Base-by-base conservation (phyloP, 345 rosid species). In the Limnanthes douglasii region DNA sequence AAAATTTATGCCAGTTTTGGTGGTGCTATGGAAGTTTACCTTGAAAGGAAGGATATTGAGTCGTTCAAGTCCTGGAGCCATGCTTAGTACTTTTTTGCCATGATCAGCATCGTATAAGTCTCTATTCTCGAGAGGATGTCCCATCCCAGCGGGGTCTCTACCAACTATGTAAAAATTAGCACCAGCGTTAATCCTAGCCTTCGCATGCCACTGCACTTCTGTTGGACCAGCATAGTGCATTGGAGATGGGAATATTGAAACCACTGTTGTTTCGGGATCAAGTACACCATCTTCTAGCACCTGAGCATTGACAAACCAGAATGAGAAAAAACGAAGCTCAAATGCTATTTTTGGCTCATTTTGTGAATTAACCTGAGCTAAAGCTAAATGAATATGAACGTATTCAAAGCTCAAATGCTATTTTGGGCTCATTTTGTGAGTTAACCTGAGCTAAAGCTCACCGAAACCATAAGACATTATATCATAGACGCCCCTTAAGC, bases 191-290 rank as follows among this genome's bases (percentile, higher is more conserved):
- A 88, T 83, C 54, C 97, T 72, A 43, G 95, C 93, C 48, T 88
- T 88, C 5, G 97, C 97, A 6, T 88, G 97, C 97, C 97, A 88
- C 60, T 88, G 97, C 65, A 88, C 97, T 67, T 88, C 97, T 0
- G 97, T 88, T 0, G 97, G 97, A 6, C 97, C 97, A 16, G 93
- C 95, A 35, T 88, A 88, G 49, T 54, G 97, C 97, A 88, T 88
- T 3, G 97, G 97, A 37, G 95, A 88, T 34, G 97, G 97, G 46
- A 88, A 88, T 57, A 88, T 83, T 3, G 97, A 88, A 10, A 88
- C 93, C 18, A 88, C 93, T 2, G 97, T 88, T 1, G 95, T 88
- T 56, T 79, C 95, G 2, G 97, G 97, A 74, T 88, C 97, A 35
- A 88, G 72, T 31, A 88, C 84, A 22, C 97, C 95, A 34, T 83